These are phyloP conservation scores for Tylopilus subfusipes DNA, from an alignment of 768 basidiomycete genomes.

Conservation along the genomic window DNA sequence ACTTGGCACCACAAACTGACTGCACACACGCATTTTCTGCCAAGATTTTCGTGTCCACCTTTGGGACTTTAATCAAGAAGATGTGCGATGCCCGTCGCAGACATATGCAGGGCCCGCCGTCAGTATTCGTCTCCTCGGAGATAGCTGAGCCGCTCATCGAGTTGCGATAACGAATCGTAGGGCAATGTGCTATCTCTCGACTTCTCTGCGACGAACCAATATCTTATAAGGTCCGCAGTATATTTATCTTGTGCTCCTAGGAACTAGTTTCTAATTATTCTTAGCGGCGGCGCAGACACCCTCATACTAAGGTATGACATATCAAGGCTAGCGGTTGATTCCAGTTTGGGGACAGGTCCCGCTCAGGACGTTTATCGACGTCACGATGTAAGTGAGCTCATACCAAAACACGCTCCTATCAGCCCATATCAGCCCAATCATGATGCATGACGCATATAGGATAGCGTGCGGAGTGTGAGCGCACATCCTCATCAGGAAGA, in stretches of 20 bases:
- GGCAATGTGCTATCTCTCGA: constrained; percentile 67
- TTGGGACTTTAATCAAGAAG: constrained; percentile 67
- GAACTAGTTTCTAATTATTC: constrained; percentile 4
- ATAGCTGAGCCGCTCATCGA: constrained; percentile 13
- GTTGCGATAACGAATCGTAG: constrained; percentile 36
- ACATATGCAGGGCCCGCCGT: constrained; percentile 46
- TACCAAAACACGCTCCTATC: constrained; percentile 20
- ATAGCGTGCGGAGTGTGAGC: constrained; percentile 59
- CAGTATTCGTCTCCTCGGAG: constrained; percentile 27
- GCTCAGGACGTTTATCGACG: constrained; percentile 27
- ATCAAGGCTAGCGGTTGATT: constrained; percentile 31
- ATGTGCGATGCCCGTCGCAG: constrained; percentile 41
- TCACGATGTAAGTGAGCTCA: constrained; percentile 28
- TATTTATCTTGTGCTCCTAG: constrained; percentile 11
- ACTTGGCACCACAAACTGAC: constrained; percentile 10
- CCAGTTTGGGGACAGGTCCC: constrained; percentile 9
- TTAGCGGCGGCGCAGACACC: constrained; percentile 55
- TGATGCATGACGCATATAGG: constrained; percentile 39
- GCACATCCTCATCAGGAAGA: constrained; percentile 69
- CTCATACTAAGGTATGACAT: constrained; percentile 53
- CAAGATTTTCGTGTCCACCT: constrained; percentile 53
- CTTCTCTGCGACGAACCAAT: constrained; percentile 65
- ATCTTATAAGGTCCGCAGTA: constrained; percentile 57
- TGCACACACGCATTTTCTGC: constrained; percentile 5
- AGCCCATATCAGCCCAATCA: constrained; percentile 10